Evolutionary conservation across 768 basidiomycete species (phyloP), one percentile per base, ranked within the genome.

Genomic region (Collybiopsis confluens): DNA sequence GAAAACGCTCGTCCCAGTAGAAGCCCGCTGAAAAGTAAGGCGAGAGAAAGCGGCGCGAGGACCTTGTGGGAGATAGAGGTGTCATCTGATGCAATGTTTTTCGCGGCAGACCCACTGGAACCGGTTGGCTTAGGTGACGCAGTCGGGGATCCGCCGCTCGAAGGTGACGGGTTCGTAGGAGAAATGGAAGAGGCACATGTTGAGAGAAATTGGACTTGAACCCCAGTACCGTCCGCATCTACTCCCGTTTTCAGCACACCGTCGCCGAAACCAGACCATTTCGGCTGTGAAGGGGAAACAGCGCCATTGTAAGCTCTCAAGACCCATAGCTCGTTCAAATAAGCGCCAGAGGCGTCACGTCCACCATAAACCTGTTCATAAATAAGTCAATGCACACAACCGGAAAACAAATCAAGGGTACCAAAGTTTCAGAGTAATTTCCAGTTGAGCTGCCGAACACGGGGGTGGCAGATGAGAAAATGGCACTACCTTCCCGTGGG

Each of bases 281-380:
- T 68, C 53, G 75, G 67, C 46, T 75, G 73, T 1, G 82, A 76
- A n/a, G 76, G 58, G n/a, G 78, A 77, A 52, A 88, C 62, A 28
- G 75, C 66, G n/a, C 75, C 85, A 56, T 77, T 74, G 66, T 91
- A 92, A 3, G 87, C 79, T 50, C 90, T 74, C 56, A 92, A 73
- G 7, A 92, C 65, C 90, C 90, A 92, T 10, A 92, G 62, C 53
- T 92, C 90, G 37, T 82, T 78, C 3, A 90, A 73, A 62, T 88
- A 84, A 23, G 72, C 79, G 13, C 90, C 90, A 52, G 70, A 64
- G 41, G 73, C 71, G 63, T 90, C 88, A 59, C 78, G 78, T 37
- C 90, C 90, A 30, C 90, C 90, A 58, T 90, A 92, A 9, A 92
- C 67, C 77, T 78, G 2, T 21, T 30, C 33, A 23, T 15, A 35